phyloP scores from a whole-genome alignment of 2,329 filamentous ascomycete species.

The Fusarium sp. region DNA sequence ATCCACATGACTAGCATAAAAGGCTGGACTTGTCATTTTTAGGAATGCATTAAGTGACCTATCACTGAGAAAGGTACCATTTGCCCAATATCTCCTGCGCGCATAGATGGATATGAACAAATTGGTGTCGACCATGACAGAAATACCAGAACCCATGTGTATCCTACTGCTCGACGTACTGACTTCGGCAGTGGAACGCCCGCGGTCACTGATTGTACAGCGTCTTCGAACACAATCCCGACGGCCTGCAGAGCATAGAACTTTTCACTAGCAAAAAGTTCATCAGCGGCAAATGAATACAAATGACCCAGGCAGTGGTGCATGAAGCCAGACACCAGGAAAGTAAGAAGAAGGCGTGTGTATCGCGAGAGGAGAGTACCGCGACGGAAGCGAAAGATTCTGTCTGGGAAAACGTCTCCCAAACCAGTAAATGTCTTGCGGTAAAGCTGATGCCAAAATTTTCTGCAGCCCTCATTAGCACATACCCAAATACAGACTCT shows the following conservation, averaged over 20 bases:
- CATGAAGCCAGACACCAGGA: neutral
- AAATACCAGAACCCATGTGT: constrained; percentile 1
- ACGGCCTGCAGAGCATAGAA: neutral
- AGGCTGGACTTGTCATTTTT: neutral
- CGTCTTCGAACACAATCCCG: constrained; percentile 1
- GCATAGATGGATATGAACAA: constrained; percentile 1
- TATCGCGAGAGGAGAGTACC: constrained; percentile 1
- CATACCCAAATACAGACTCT: accelerated
- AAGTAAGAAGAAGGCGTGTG: neutral
- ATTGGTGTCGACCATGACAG: neutral
- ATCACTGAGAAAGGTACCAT: constrained; percentile 12
- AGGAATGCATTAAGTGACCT: neutral
- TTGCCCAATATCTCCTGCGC: neutral
- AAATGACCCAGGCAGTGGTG: constrained; percentile 7
- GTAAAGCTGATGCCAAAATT: constrained; percentile 19
- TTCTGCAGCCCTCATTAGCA: neutral
- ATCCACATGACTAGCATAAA: no score
- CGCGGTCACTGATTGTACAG: neutral
- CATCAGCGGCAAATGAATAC: neutral
- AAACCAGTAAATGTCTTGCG: neutral
- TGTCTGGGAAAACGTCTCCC: constrained; percentile 14
- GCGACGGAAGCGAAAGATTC: neutral
- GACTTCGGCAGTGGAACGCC: neutral
- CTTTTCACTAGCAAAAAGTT: neutral
- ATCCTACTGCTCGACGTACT: neutral